Base-by-base conservation (phyloP, 2,329 filamentous ascomycete species). In the Cercospora sp. region DNA sequence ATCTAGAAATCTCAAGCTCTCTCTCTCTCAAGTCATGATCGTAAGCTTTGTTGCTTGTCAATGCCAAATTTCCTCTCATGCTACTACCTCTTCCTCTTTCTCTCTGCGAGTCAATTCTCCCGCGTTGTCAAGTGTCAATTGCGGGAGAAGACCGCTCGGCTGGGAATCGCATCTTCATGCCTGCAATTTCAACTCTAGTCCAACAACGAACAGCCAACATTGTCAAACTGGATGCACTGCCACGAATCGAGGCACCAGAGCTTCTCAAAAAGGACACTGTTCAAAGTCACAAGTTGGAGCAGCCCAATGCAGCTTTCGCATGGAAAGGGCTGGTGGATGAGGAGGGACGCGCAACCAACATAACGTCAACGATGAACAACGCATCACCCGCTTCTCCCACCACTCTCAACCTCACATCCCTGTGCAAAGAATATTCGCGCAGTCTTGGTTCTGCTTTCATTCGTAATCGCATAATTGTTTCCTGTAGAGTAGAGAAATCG, bases 391-490 rank as follows among this genome's bases (percentile, higher is more conserved):
- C 69, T 67, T 67, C 39, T 67, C 55, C 60, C 67, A 39, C 60
- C 16, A 13, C 7, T 58, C 55, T 75, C 73, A 12, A 76, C 73
- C 70, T 90, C 92, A 79, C 90, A 94, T 6, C 90, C 94, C 79
- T 99, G 95, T 0, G 93, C 89, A 79, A 98, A 99, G 83, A 98
- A 98, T 60, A 98, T 85, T 45, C 91, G 88, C 4, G 92, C 91
- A 4, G 89, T 70, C 86, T 69, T 85, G 83, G 70, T 90, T 85
- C 69, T 66, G 75, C 89, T 89, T 66, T 92, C 89, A 79, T 98
- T 99, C 65, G 86, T 85, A 75, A 99, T 97, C 76, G 90, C 91
- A 80, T 99, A 99, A 74, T 93, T 91, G 77, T 98, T 98, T 62
- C 94, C 94, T 97, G 71, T 36, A 68, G 26, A 51, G 10, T 28